Percentiles rank a stretch among this genome's conserved stretches.
These are phyloP conservation scores for Globisporangium recalcitrans DNA, from an alignment of 352 stramenopile genomes.

Conservation along the genomic window DNA sequence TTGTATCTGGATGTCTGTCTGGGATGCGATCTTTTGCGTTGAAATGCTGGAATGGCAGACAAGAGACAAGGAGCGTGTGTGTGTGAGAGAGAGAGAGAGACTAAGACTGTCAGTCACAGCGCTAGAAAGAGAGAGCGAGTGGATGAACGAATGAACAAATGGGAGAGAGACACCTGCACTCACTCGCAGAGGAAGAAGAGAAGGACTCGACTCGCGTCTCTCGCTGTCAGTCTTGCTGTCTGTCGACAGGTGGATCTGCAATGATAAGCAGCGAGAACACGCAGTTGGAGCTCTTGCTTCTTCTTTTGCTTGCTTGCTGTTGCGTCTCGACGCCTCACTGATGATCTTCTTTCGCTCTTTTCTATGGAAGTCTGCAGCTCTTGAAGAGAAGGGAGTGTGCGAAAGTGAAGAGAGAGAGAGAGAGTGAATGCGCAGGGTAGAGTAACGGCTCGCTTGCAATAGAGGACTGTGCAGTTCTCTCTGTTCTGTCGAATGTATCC, in stretches of 20 bases:
- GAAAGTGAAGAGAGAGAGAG: no score
- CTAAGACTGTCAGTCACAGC: slow-evolving; percentile 1
- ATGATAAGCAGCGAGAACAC: neutral
- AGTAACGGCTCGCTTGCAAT: neutral
- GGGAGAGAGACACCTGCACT: slow-evolving; percentile 1
- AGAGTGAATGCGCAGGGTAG: neutral
- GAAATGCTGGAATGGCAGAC: neutral
- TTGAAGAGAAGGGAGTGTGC: neutral
- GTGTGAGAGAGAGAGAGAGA: neutral
- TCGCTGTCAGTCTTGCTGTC: neutral
- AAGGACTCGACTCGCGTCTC: neutral
- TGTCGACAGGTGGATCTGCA: neutral
- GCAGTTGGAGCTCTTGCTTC: neutral
- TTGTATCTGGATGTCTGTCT: neutral
- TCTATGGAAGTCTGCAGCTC: neutral
- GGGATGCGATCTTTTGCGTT: slow-evolving; percentile 6
- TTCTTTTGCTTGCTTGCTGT: neutral
- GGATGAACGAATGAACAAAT: neutral
- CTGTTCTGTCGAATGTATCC: slow-evolving; percentile 1
- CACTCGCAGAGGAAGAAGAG: neutral
- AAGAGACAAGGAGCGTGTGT: neutral
- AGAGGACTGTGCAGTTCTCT: neutral
- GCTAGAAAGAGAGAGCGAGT: neutral
- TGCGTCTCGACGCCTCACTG: neutral
- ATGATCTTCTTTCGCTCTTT: slow-evolving; percentile 1